phyloP scores from a whole-genome alignment of 495 filamentous ascomycete genomes.

The Penicillium egyptiacum region DNA sequence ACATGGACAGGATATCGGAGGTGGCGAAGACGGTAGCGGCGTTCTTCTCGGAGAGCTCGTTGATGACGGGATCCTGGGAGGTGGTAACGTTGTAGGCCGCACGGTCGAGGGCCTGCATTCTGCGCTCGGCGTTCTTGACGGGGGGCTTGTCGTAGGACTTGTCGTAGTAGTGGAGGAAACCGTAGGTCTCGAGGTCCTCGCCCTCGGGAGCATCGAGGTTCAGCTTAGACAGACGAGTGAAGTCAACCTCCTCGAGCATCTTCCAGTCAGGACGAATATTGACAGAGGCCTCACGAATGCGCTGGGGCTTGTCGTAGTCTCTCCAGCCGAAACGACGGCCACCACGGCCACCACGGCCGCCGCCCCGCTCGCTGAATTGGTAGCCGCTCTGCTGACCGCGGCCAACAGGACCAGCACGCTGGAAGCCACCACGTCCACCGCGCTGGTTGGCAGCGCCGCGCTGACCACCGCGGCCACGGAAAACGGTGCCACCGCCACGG shows the following conservation, averaged over 20 bases:
- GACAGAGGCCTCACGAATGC: slow-evolving; percentile 92
- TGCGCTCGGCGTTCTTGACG: slow-evolving; percentile 82
- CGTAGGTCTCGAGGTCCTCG: slow-evolving; percentile 92
- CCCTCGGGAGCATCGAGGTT: slow-evolving; percentile 92
- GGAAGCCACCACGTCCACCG: slow-evolving; percentile 60
- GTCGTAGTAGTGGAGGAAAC: slow-evolving; percentile 98
- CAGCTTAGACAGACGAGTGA: slow-evolving; percentile 88
- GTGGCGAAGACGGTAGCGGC: slow-evolving; percentile 97
- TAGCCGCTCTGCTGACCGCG: slow-evolving; percentile 61
- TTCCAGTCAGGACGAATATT: slow-evolving; percentile 93
- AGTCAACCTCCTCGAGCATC: slow-evolving; percentile 97
- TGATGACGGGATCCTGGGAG: slow-evolving; percentile 91
- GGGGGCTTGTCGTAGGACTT: slow-evolving; percentile 88
- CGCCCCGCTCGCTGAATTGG: slow-evolving; percentile 54
- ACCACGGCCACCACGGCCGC: slow-evolving; percentile 52
- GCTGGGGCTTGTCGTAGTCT: slow-evolving; percentile 96
- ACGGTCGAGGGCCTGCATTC: slow-evolving; percentile 82
- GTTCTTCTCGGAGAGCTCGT: slow-evolving; percentile 94
- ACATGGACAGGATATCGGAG: slow-evolving; percentile 94
- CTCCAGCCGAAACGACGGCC: slow-evolving; percentile 96
- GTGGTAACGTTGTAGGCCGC: slow-evolving; percentile 98
- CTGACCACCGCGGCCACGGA: slow-evolving; percentile 77
- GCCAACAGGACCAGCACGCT: slow-evolving; percentile 65
- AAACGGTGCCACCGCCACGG: slow-evolving; percentile 78
- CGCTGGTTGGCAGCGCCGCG: slow-evolving; percentile 53